Evolutionary conservation across 2,329 filamentous ascomycete species (phyloP), one percentile per base, ranked within the genome.

Genomic region (Penicillium crustosum): DNA sequence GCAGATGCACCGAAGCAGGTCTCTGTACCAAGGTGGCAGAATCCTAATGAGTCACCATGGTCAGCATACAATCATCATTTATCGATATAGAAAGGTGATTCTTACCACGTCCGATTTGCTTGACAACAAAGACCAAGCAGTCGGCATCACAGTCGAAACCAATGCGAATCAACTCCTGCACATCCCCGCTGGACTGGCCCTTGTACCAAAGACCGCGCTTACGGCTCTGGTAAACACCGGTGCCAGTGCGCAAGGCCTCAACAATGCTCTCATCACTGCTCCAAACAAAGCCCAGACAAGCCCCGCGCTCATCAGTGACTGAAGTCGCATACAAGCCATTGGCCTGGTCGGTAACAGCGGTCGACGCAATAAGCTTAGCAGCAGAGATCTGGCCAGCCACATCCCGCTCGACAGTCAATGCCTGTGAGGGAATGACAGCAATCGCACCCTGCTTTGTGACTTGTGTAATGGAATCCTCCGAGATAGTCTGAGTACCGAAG

Each of bases 201-300:
- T 99, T 99, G 76, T 96, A 89, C 94, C 94, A 99, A 29, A 99
- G 78, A 0, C 94, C 94, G 44, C 94, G 86, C 81, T 97, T 97
- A 52, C 94, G 85, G 79, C 93, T 97, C 77, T 97, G 92, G 74
- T 99, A 99, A 38, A 97, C 93, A 33, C 94, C 93, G 13, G 83
- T 82, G 21, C 88, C 87, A 8, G 91, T 96, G 68, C 85, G 86
- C 60, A 99, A 73, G 38, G 93, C 93, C 78, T 96, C 93, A 9
- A 86, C 82, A 35, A 99, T 86, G 72, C 93, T 97, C 75, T 95
- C 90, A 62, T 89, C 86, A 70, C 90, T 97, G 76, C 93, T 96
- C 81, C 97, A 99, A 19, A 97, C 94, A 63, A 99, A 78, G 0
- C 94, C 94, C 15, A 99, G 80, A 9, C 91, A 90, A 21, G 89